Conservation (phyloP, 2,329 filamentous ascomycete genomes). For the Fusarium caatingaense region DNA sequence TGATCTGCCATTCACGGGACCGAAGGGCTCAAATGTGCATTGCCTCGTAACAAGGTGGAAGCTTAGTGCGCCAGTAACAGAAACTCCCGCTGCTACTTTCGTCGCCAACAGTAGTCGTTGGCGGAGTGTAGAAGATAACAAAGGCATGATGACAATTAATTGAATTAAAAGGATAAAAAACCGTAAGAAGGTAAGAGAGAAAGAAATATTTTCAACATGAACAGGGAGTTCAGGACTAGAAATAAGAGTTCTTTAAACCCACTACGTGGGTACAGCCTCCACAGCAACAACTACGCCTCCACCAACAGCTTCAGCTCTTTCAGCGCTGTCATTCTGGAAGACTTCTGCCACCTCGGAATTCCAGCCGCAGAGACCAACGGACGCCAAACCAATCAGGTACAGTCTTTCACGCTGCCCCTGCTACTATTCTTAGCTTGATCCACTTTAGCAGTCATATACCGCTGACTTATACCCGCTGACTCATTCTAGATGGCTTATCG, state of each 20-base stretch:
- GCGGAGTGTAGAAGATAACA: not conserved
- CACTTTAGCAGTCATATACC: accelerated
- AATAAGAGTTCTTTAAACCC: not conserved
- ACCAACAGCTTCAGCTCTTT: not conserved
- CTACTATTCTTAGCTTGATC: not conserved
- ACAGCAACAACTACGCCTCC: not conserved
- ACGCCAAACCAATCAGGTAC: not conserved
- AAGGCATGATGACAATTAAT: accelerated
- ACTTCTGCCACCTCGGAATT: not conserved
- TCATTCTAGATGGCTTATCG: not conserved
- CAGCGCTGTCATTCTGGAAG: not conserved
- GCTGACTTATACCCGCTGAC: not conserved
- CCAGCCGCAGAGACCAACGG: not conserved
- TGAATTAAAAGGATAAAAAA: not conserved
- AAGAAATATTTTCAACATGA: not conserved
- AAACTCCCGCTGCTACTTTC: conserved; percentile 5
- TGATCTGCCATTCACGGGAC: conserved; percentile 1
- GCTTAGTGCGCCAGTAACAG: not conserved
- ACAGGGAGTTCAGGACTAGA: not conserved
- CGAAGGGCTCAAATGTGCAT: conserved; percentile 39
- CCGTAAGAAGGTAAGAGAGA: not conserved
- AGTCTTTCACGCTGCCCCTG: accelerated
- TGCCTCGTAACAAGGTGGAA: conserved; percentile 36
- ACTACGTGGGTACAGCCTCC: not conserved
- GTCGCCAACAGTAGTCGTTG: not conserved